Evolutionary conservation across 2,329 filamentous ascomycete genomes (phyloP).

Genomic region (Hypoxylon sp.): DNA sequence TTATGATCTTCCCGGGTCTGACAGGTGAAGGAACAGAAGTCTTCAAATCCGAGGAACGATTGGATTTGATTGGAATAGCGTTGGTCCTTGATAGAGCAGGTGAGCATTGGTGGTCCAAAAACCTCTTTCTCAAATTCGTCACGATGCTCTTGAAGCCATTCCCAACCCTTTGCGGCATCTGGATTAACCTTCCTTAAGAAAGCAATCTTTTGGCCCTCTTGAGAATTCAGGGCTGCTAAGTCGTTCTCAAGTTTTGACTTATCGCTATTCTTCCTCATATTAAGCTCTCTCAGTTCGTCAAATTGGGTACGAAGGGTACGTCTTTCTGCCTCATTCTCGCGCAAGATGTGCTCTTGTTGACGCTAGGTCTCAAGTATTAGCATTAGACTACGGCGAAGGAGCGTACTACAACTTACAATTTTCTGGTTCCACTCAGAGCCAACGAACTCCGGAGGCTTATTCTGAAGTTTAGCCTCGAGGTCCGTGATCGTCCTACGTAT

Average conservation of each 20-base stretch:
- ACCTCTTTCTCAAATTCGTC: conserved; percentile 80
- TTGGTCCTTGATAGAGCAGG: conserved; percentile 82
- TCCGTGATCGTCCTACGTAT: conserved; percentile 72
- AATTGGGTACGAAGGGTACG: conserved; percentile 56
- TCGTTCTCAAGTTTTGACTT: conserved; percentile 62
- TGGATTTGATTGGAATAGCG: conserved; percentile 73
- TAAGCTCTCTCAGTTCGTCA: conserved; percentile 60
- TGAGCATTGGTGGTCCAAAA: conserved; percentile 84
- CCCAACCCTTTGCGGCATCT: conserved; percentile 80
- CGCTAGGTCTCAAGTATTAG: conserved; percentile 63
- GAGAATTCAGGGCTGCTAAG: conserved; percentile 76
- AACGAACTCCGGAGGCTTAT: conserved; percentile 77
- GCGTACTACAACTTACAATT: conserved; percentile 69
- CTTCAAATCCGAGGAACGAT: conserved; percentile 64
- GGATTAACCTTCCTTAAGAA: conserved; percentile 72
- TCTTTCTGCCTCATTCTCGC: conserved; percentile 65
- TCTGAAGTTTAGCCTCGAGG: conserved; percentile 74
- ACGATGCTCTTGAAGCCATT: conserved; percentile 84
- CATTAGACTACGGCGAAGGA: not conserved
- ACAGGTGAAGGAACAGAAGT: conserved; percentile 79
- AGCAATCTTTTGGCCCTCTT: conserved; percentile 79
- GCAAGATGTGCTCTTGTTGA: conserved; percentile 70
- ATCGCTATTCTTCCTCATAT: conserved; percentile 59
- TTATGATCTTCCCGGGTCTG: conserved; percentile 83
- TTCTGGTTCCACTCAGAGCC: conserved; percentile 78